These are phyloP conservation scores for Pugionium dolabratum DNA, from an alignment of 345 rosid genomes.

Conservation along the genomic window DNA sequence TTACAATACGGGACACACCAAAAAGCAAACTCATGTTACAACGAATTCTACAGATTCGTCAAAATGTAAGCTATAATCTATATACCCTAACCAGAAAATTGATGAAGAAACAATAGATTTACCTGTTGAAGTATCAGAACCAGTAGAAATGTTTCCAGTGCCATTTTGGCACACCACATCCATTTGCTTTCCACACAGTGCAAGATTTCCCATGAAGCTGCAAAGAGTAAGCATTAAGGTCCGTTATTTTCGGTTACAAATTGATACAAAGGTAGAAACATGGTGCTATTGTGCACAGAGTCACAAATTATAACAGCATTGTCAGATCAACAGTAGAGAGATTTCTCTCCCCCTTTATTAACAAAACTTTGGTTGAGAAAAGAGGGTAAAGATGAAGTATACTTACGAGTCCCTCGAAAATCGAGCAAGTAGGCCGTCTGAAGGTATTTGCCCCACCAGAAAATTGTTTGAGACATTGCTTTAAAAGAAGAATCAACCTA, in stretches of 20 bases:
- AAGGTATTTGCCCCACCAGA: conserved; percentile 79
- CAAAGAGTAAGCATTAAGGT: conserved; percentile 27
- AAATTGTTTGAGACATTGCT: conserved; percentile 93
- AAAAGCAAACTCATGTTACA: conserved; percentile 23
- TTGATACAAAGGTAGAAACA: conserved; percentile 10
- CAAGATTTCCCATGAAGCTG: conserved; percentile 81
- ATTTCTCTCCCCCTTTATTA: conserved; percentile 1
- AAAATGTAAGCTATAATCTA: conserved; percentile 12
- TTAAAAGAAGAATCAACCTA: conserved; percentile 43
- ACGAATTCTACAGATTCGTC: conserved; percentile 1
- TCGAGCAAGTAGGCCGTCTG: conserved; percentile 61
- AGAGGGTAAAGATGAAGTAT: conserved; percentile 19
- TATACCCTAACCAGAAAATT: conserved; percentile 15
- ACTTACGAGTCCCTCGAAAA: conserved; percentile 76
- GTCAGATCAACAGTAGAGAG: conserved; percentile 13
- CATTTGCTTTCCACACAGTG: conserved; percentile 85
- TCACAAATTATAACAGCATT: conserved; percentile 9
- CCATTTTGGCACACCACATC: conserved; percentile 53
- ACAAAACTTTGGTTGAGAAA: conserved; percentile 19
- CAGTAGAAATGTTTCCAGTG: conserved; percentile 45
- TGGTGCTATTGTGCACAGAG: conserved; percentile 9
- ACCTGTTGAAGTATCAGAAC: conserved; percentile 59
- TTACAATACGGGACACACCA: conserved; percentile 46
- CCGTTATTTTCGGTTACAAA: conserved; percentile 12
- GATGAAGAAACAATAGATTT: conserved; percentile 22